Percentiles rank a stretch among this genome's conserved stretches.
These are phyloP conservation scores for Periconia sp. DNA, from an alignment of 2,329 filamentous ascomycete genomes.

Conservation along the genomic window DNA sequence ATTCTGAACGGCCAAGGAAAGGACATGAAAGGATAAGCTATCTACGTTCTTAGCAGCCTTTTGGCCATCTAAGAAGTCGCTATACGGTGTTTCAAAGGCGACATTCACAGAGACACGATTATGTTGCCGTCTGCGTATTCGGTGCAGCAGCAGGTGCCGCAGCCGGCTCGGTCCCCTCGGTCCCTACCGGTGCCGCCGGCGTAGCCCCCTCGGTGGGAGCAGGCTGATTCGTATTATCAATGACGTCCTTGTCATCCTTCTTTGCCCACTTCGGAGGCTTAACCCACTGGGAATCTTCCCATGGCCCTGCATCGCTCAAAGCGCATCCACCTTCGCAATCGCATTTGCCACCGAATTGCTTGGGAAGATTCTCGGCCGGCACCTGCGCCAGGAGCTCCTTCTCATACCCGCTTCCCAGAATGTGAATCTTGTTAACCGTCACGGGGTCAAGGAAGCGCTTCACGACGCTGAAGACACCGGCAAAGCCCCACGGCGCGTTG, in stretches of 20 bases:
- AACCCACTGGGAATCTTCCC: constrained; percentile 74
- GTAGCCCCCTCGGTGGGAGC: constrained; percentile 28
- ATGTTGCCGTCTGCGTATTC: constrained; percentile 15
- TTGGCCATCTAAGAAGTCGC: neutral
- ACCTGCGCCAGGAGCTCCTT: constrained; percentile 84
- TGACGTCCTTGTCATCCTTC: constrained; percentile 35
- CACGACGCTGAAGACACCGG: constrained; percentile 80
- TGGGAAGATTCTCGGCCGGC: constrained; percentile 86
- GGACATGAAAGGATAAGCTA: neutral
- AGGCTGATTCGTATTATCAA: constrained; percentile 40
- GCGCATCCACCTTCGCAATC: constrained; percentile 81
- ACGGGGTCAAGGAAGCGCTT: constrained; percentile 97
- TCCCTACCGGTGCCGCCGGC: constrained; percentile 16
- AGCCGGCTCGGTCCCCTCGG: constrained; percentile 23
- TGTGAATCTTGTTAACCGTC: constrained; percentile 94
- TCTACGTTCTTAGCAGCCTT: constrained; percentile 3
- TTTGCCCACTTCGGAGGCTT: constrained; percentile 61
- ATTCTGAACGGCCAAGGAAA: neutral
- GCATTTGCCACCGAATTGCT: constrained; percentile 83
- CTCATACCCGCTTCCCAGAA: constrained; percentile 82
- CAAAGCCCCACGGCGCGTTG: constrained; percentile 97
- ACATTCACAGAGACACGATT: neutral
- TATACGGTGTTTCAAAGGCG: neutral
- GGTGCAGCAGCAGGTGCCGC: constrained; percentile 21
- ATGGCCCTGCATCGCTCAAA: constrained; percentile 89